Percentiles rank a stretch among this genome's conserved stretches.
Evolutionary conservation across 495 filamentous ascomycete genomes (phyloP).

Genomic region (Bryoglossum gracile): DNA sequence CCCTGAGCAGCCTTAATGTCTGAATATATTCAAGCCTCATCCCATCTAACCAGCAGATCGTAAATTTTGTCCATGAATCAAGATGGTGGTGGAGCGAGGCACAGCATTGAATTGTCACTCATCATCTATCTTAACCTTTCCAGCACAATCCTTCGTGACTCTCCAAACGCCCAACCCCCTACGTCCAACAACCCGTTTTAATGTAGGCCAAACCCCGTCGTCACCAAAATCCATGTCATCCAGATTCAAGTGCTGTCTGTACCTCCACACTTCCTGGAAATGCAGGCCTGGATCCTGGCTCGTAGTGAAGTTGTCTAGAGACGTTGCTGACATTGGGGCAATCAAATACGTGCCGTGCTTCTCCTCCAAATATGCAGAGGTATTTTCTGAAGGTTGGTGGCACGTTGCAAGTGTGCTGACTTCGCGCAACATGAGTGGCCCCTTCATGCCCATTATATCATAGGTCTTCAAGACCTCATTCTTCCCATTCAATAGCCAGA

Average conservation of each 20-base stretch:
- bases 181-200: slow-evolving; percentile 68
- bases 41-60: too few relatives aligned
- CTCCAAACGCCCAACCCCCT: slow-evolving; percentile 77
- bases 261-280: slow-evolving; percentile 64
- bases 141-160: slow-evolving; percentile 43
- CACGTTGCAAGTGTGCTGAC: slow-evolving; percentile 54
- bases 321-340: slow-evolving; percentile 63
- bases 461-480: slow-evolving; percentile 58
- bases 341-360: slow-evolving; percentile 54
- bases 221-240: slow-evolving; percentile 88
- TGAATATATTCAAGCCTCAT: too few relatives aligned
- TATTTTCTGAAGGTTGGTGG: slow-evolving; percentile 25
- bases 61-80: too few relatives aligned
- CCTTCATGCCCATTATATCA: slow-evolving; percentile 77
- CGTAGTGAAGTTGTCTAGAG: slow-evolving; percentile 55
- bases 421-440: slow-evolving; percentile 50
- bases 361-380: slow-evolving; percentile 40
- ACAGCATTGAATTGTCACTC: too few relatives aligned
- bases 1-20: too few relatives aligned
- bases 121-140: slow-evolving; percentile 1
- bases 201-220: slow-evolving; percentile 71
- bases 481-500: slow-evolving; percentile 80
- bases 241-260: slow-evolving; percentile 71
- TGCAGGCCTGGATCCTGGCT: slow-evolving; percentile 38
- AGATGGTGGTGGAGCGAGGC: too few relatives aligned